Conservation (phyloP, 306 rosid genomes). For the Ziziphus jujuba region DNA sequence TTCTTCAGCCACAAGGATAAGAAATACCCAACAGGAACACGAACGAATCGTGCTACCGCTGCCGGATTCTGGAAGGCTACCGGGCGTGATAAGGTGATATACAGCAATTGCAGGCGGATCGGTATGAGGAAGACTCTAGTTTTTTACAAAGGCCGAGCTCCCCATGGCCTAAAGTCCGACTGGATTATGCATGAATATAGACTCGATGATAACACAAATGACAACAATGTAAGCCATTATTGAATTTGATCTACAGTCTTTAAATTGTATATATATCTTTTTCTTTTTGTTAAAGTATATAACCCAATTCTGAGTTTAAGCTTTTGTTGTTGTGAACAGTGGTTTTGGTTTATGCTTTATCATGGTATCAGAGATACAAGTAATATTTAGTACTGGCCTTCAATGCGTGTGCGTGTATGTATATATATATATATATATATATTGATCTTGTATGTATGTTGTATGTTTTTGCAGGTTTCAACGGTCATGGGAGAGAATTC, state of each 20-base stretch:
- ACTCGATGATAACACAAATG: slow-evolving; percentile 55
- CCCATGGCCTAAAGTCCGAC: slow-evolving; percentile 88
- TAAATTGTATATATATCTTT: too few species aligned
- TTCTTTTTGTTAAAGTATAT: too few species aligned
- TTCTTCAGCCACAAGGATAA: slow-evolving; percentile 96
- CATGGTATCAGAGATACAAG: too few species aligned
- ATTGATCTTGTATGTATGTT: not conserved
- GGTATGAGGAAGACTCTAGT: slow-evolving; percentile 98
- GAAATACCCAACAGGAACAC: slow-evolving; percentile 94
- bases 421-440: not conserved
- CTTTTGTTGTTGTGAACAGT: too few species aligned
- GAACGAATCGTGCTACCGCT: slow-evolving; percentile 85
- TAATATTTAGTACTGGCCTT: too few species aligned
- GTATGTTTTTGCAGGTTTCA: slow-evolving; percentile 28
- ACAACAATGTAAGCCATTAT: slow-evolving; percentile 48
- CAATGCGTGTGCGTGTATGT: too few species aligned
- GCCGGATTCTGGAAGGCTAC: slow-evolving; percentile 99
- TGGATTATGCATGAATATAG: slow-evolving; percentile 99
- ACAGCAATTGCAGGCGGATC: slow-evolving; percentile 62
- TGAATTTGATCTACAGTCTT: too few species aligned
- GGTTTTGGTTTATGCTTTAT: too few species aligned
- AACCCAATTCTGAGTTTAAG: too few species aligned
- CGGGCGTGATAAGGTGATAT: slow-evolving; percentile 84
- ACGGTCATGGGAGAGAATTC: slow-evolving; percentile 54
- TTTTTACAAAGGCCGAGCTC: slow-evolving; percentile 93